A percentile compares a stretch with the other conserved stretches of the same genome.
phyloP scores from a whole-genome alignment of 2,329 filamentous ascomycete genomes.

The Cytospora paraplurivora region DNA sequence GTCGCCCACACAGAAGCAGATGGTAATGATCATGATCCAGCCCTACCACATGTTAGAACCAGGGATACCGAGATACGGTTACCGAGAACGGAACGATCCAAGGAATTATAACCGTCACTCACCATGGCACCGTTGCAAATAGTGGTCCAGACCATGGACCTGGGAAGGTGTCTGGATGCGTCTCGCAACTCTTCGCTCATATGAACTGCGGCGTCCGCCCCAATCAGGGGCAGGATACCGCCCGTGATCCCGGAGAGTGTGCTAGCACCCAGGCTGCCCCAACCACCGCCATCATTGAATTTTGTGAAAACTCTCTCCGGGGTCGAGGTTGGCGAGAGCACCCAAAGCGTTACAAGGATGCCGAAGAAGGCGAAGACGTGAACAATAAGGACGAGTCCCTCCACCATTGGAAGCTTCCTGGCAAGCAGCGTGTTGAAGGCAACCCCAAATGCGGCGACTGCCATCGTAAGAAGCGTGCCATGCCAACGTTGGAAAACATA shows the following conservation, averaged over 20 bases:
- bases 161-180: slow-evolving; percentile 35
- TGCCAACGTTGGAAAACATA: slow-evolving; percentile 45
- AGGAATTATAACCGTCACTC: neutral
- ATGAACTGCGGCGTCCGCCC: slow-evolving; percentile 37
- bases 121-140: slow-evolving; percentile 39
- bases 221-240: slow-evolving; percentile 39
- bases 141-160: slow-evolving; percentile 39
- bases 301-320: slow-evolving; percentile 35
- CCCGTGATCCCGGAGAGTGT: slow-evolving; percentile 44
- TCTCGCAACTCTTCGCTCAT: slow-evolving; percentile 40
- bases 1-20: slow-evolving; percentile 27
- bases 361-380: slow-evolving; percentile 49
- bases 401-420: slow-evolving; percentile 44
- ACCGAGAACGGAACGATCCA: slow-evolving; percentile 32
- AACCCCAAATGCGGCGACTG: slow-evolving; percentile 43
- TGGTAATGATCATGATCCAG: slow-evolving; percentile 20
- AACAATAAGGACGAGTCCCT: slow-evolving; percentile 46
- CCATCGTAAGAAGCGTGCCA: slow-evolving; percentile 46
- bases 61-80: too few species aligned
- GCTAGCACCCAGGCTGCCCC: slow-evolving; percentile 39
- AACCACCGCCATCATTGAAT: slow-evolving; percentile 38
- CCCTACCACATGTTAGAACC: neutral
- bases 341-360: slow-evolving; percentile 44
- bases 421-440: slow-evolving; percentile 48
- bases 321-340: slow-evolving; percentile 37